Percentiles rank a stretch among this genome's conserved stretches.
These are phyloP conservation scores for Furcasterigmium furcatum DNA, from an alignment of 2,329 filamentous ascomycete species.

Conservation along the genomic window DNA sequence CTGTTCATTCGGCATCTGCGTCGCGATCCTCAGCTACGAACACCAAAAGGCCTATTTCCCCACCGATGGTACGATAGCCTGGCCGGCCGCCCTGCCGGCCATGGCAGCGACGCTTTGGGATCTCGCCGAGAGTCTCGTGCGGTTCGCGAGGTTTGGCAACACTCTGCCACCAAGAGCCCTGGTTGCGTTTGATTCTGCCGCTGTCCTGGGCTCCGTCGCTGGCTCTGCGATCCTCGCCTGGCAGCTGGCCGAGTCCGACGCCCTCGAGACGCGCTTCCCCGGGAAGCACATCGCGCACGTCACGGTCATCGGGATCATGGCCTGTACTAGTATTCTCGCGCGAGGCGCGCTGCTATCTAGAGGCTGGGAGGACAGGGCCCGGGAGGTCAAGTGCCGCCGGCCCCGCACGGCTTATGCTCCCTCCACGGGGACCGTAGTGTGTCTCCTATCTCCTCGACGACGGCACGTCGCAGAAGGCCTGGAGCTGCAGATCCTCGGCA, in stretches of 20 bases:
- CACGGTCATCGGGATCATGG: not conserved
- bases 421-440: constrained; percentile 12
- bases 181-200: not conserved
- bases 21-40: not conserved
- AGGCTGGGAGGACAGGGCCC: constrained; percentile 17
- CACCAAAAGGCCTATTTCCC: not conserved
- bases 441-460: constrained; percentile 5
- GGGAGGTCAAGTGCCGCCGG: constrained; percentile 10
- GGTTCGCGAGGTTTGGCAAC: not conserved
- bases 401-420: constrained; percentile 15
- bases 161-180: not conserved
- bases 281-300: not conserved
- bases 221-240: not conserved
- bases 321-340: constrained; percentile 2
- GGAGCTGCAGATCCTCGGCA: not conserved
- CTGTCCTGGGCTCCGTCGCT: not conserved
- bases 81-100: not conserved
- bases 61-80: not conserved
- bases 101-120: not conserved
- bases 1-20: not conserved
- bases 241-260: not conserved
- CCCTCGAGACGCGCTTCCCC: not conserved
- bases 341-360: constrained; percentile 21
- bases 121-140: not conserved
- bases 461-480: too few species aligned